Evolutionary conservation across 1,284 basidiomycete genomes (phyloP), one percentile per base, ranked within the genome.

Genomic region (Coniophora puteana): DNA sequence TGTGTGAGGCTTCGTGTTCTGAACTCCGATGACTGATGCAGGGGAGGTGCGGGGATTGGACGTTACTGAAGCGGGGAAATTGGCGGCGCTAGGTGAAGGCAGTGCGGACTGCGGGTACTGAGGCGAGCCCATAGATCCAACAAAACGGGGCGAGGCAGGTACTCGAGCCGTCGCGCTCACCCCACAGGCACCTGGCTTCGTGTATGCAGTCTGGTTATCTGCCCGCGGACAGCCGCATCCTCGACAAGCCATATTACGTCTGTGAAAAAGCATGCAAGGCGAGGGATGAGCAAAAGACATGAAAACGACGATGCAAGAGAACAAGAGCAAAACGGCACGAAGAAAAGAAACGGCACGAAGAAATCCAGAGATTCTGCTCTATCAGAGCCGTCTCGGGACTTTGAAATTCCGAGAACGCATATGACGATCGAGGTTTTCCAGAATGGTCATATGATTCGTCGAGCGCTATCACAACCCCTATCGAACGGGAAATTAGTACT

Each of bases 241-340:
- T 51, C 86, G 84, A 64, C 85, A 89, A 18, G 73, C 64, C 30
- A 78, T 52, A 60, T 89, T 89, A 43, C 86, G 82, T 47, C 85
- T 88, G 59, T 66, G 66, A 43, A 68, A 50, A 43, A 68, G 62
- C 61, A 69, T 68, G 51, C 67, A 70, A 48, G 65, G 67, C 51
- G 67, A 72, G 14, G 59, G 62, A 36, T 74, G 59, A 24, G 70
- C 75, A 43, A 76, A 53, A 31, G 58, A 62, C 56, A 58, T 63
- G 4, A 31, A 11, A 7, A 17, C 32, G 41, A 53, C 29, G 25
- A 39, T 32, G 38, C 20, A 32, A 36, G 59, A 55, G 65, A 67
- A 44, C 30, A 46, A 44, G 46, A 32, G 33, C 25, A 29, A 44
- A 35, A 18, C 30, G 38, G 38, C 21, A 38, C 22, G 16, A 35